Evolutionary conservation across 1,284 basidiomycete genomes (phyloP), one percentile per base, ranked within the genome.

Genomic region (Ustilago cynodontis): DNA sequence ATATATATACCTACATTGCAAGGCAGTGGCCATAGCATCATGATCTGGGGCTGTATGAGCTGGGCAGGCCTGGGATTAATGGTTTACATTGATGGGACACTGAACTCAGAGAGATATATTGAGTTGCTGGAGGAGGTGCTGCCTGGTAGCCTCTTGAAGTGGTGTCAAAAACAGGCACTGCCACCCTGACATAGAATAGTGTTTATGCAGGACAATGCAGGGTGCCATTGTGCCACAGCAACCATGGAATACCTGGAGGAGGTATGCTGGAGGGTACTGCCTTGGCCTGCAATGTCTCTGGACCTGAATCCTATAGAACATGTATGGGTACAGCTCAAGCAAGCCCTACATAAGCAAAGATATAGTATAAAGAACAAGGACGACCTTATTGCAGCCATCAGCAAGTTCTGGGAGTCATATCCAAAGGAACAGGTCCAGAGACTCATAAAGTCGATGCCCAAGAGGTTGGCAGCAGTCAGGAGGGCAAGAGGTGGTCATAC

Each of bases 1-100:
- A 39, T 16, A 49, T 31, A 50, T 43, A 43, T n/a, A 33, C 31
- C 31, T 33, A 47, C 31, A 28, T 3, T n/a, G 54, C 54, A 41
- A 8, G 47, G 47, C 3, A 22, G 47, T 8, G 47, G 47, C 9
- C 47, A 50, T 35, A 50, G 33, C 31, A 31, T 59, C 57, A 59
- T 59, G 57, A 37, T 59, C 57, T 59, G 45, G 57, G 57, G 31
- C 45, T 59, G 57, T 50, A 59, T 59, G 57, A 59, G 13, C 57
- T 59, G 57, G 45, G 57, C 29, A 50, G 57, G 57, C 57, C 57
- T 59, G 8, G 45, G 45, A 50, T 20, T 59, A 9, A 50, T 59
- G 57, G 57, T 50, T 16, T 49, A 33, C 18, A 45, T 59, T 18
- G 31, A 59, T 26, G 43, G 57, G 29, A 59, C 33, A 11, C 26